Percentiles rank a stretch among this genome's conserved stretches.
Conservation (phyloP, 2,329 filamentous ascomycete species). For the Parascedosporium putredinis region DNA sequence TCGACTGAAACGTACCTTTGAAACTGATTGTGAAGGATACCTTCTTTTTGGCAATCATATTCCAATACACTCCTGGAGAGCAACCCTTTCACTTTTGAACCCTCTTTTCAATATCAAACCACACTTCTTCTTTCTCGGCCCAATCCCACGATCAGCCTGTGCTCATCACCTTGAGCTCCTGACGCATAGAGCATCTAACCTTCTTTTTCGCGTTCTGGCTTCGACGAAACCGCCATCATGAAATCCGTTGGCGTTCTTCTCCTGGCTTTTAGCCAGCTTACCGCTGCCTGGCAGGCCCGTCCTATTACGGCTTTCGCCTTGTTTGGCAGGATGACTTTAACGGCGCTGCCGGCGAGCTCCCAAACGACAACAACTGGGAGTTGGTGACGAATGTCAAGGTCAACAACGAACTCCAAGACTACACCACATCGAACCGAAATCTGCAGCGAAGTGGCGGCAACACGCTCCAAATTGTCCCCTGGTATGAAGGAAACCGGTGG, state of each 20-base stretch:
- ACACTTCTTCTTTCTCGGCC: not conserved
- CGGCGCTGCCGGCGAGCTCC: conserved; percentile 23
- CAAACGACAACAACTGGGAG: conserved; percentile 29
- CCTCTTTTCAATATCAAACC: not conserved
- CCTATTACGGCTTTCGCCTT: conserved; percentile 26
- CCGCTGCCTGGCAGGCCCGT: conserved; percentile 27
- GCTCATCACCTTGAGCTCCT: no score
- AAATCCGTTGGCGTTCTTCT: conserved; percentile 13
- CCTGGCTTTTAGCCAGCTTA: conserved; percentile 19
- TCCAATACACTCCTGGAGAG: not conserved
- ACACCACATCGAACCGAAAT: conserved; percentile 34
- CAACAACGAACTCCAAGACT: conserved; percentile 43
- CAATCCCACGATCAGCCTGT: no score
- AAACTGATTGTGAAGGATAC: not conserved
- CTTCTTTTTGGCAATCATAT: not conserved
- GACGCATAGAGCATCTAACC: not conserved
- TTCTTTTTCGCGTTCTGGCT: not conserved
- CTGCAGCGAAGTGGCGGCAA: conserved; percentile 38
- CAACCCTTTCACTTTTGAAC: not conserved
- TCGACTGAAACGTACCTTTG: not conserved
- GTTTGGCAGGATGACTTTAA: conserved; percentile 34
- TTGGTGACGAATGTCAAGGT: conserved; percentile 29
- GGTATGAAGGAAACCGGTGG: conserved; percentile 31
- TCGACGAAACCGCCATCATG: not conserved
- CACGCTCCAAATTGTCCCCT: conserved; percentile 41